Conservation (phyloP, 768 basidiomycete genomes). For the Rubroboletus satanas region DNA sequence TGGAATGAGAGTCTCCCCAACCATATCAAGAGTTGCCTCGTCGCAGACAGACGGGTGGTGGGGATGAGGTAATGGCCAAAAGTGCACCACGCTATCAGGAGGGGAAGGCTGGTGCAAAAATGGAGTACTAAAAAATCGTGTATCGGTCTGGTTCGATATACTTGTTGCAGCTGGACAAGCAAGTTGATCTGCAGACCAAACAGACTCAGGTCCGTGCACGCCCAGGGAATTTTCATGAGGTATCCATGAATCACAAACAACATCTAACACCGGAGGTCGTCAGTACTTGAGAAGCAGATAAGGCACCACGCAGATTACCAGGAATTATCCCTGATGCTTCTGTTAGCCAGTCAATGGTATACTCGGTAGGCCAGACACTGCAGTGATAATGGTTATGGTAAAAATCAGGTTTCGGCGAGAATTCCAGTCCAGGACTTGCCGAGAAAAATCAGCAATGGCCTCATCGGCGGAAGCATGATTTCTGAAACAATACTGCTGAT, state of each 20-base stretch:
- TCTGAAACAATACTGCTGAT: background rate
- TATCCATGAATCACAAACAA: background rate
- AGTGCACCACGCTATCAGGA: background rate
- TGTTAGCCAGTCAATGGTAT: background rate
- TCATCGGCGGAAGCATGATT: background rate
- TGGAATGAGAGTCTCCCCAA: background rate
- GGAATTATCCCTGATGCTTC: background rate
- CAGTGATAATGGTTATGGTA: background rate
- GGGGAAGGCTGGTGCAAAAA: background rate
- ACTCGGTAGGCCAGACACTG: background rate
- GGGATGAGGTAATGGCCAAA: background rate
- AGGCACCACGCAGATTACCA: background rate
- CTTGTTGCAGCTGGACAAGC: background rate
- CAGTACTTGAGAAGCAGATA: background rate
- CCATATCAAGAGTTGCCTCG: background rate
- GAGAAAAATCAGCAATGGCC: background rate
- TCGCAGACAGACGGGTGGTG: background rate
- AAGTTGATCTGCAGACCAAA: background rate
- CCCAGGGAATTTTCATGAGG: constrained; percentile 1
- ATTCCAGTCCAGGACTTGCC: background rate
- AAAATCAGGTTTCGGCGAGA: background rate
- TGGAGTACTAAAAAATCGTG: background rate
- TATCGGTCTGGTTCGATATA: background rate
- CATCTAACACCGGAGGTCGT: constrained; percentile 2
- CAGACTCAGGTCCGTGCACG: background rate